Evolutionary conservation across 495 filamentous ascomycete genomes (phyloP).

Genomic region (Hamigera avellanea): DNA sequence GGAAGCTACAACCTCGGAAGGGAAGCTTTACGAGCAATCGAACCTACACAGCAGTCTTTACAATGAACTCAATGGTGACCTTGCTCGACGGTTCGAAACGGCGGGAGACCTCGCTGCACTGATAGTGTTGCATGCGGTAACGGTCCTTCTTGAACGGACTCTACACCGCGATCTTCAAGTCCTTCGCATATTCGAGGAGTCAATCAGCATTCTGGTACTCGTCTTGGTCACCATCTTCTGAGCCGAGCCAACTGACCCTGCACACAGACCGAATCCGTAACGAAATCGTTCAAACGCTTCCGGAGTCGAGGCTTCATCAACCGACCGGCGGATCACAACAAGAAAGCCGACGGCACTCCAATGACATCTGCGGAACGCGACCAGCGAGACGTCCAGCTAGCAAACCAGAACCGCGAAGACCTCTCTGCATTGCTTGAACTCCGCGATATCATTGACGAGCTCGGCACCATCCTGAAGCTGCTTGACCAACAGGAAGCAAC

Average conservation of each 20-base stretch:
- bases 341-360: slow-evolving; percentile 29
- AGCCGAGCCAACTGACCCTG: slow-evolving; percentile 1
- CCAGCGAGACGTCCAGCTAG: slow-evolving; percentile 37
- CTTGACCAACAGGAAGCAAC: slow-evolving; percentile 44
- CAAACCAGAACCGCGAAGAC: slow-evolving; percentile 47
- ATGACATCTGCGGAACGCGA: slow-evolving; percentile 32
- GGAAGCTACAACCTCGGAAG: slow-evolving; percentile 34
- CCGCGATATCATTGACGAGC: slow-evolving; percentile 55
- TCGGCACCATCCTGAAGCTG: slow-evolving; percentile 44
- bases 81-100: slow-evolving; percentile 52
- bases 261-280: slow-evolving; percentile 48
- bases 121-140: slow-evolving; percentile 49
- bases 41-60: slow-evolving; percentile 55
- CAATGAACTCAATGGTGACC: slow-evolving; percentile 57
- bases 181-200: slow-evolving; percentile 57
- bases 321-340: slow-evolving; percentile 38
- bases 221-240: neutral
- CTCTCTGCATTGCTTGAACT: slow-evolving; percentile 54
- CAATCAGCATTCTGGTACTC: slow-evolving; percentile 49
- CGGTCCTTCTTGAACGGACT: slow-evolving; percentile 46
- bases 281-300: slow-evolving; percentile 51
- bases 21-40: slow-evolving; percentile 46
- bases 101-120: slow-evolving; percentile 51
- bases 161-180: slow-evolving; percentile 51
- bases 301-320: slow-evolving; percentile 36